Evolutionary conservation across 208 protist genomes (phyloP), one percentile per base, ranked within the genome.

Genomic region (Trypanosoma platydactyli): DNA sequence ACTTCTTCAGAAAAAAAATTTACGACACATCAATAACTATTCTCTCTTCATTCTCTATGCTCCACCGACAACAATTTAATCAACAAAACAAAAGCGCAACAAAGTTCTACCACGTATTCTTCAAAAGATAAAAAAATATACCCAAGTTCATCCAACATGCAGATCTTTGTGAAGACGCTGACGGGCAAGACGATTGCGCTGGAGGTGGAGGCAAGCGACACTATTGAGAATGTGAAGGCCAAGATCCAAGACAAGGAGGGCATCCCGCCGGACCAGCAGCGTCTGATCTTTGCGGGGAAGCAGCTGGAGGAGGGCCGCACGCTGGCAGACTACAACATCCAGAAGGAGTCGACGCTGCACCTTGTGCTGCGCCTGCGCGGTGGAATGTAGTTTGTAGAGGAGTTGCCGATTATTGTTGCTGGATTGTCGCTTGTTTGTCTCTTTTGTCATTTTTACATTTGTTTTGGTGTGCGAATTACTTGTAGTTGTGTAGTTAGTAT

Each of bases 291-390:
- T 70, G 94, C 94, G 38, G 95, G 96, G 68, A 99, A 99, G 93
- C 98, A 99, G 89, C 89, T 99, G 55, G 98, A 99, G 87, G 97
- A 99, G 76, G 97, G 94, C 84, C 92, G 97, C 71, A 99, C 97
- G 59, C 89, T 99, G 11, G 82, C 91, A 46, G 98, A 99, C 90
- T 99, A 99, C 97, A 98, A 99, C 91, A 99, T 99, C 84, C 97
- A 99, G 90, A 99, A 99, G 92, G 98, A 99, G 86, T 98, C 97
- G 29, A 99, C 98, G 58, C 94, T 99, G 42, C 98, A 99, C 85
- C 88, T 99, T 12, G 98, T 99, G 55, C 89, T 99, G 11, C 84
- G 97, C 68, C 87, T 99, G 57, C 89, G 65, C 25, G 65, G 65
- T 50, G 65, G 65, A 45, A 35, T 67, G 29, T n/a, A n/a, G n/a